These are phyloP conservation scores for Wickerhamiella spandovensis DNA, from an alignment of 805 yeast genomes.

Conservation along the genomic window DNA sequence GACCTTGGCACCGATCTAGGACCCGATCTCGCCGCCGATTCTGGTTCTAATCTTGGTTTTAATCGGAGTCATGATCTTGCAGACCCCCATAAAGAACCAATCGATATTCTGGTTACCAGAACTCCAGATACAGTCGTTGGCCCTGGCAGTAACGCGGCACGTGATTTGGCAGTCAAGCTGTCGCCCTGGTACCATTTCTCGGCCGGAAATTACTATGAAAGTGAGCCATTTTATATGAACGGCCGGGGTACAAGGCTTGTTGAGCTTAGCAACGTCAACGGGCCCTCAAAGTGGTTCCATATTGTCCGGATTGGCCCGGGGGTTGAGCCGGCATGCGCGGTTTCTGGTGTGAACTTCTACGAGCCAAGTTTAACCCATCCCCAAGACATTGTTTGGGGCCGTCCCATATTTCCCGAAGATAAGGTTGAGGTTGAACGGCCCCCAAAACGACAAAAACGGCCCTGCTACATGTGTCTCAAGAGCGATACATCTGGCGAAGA, in stretches of 20 bases:
- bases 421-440: background rate
- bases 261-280: background rate
- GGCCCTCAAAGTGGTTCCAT: background rate
- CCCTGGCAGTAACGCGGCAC: background rate
- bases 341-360: constrained; percentile 1
- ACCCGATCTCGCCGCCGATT: too few relatives aligned
- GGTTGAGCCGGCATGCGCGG: background rate
- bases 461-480: constrained; percentile 3
- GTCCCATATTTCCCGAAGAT: background rate
- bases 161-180: background rate
- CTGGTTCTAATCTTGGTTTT: too few relatives aligned
- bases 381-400: background rate
- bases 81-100: too few relatives aligned
- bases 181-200: background rate
- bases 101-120: background rate
- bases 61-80: too few relatives aligned
- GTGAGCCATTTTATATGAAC: background rate
- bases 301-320: background rate
- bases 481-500: background rate
- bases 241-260: background rate
- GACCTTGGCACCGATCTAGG: too few relatives aligned
- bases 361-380: background rate
- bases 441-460: background rate
- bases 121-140: background rate
- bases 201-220: constrained; percentile 1